Conservation (phyloP, 164 flowering plant genomes). For the Houttuynia cordata region DNA sequence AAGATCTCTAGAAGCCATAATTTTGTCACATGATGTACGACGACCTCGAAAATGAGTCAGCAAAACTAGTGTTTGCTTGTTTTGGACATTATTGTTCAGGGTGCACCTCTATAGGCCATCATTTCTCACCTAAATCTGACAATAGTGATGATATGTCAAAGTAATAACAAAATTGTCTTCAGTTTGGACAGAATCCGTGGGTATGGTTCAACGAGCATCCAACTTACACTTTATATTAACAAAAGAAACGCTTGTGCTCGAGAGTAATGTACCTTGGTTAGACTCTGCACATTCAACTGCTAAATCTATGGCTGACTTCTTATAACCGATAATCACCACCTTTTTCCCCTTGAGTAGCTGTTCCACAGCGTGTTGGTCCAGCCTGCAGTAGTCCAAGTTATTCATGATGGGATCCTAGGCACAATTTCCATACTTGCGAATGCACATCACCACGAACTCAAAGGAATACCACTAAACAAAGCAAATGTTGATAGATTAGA, state of each 20-base stretch:
- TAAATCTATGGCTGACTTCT: slow-evolving; percentile 84
- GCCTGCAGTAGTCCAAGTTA: slow-evolving; percentile 65
- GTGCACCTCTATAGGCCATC: no score
- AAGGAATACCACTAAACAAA: slow-evolving; percentile 52
- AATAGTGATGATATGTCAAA: no score
- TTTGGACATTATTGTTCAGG: no score
- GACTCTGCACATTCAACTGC: slow-evolving; percentile 79
- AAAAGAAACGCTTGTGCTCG: not conserved
- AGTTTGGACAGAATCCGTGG: no score
- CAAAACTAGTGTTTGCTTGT: no score
- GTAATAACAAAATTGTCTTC: no score
- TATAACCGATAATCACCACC: slow-evolving; percentile 73
- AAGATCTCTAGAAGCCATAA: no score
- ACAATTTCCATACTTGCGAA: slow-evolving; percentile 80
- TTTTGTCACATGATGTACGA: no score
- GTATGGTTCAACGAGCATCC: no score
- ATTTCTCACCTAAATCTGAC: no score
- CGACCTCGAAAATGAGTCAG: no score
- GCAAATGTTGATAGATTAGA: not conserved
- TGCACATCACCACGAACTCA: slow-evolving; percentile 68
- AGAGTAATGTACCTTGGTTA: slow-evolving; percentile 48
- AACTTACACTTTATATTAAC: no score
- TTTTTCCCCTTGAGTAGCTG: slow-evolving; percentile 57
- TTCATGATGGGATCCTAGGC: slow-evolving; percentile 67
- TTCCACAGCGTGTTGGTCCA: slow-evolving; percentile 39